Evolutionary conservation across 768 basidiomycete genomes (phyloP), one percentile per base, ranked within the genome.

Genomic region (Nevesoporus exiguus): DNA sequence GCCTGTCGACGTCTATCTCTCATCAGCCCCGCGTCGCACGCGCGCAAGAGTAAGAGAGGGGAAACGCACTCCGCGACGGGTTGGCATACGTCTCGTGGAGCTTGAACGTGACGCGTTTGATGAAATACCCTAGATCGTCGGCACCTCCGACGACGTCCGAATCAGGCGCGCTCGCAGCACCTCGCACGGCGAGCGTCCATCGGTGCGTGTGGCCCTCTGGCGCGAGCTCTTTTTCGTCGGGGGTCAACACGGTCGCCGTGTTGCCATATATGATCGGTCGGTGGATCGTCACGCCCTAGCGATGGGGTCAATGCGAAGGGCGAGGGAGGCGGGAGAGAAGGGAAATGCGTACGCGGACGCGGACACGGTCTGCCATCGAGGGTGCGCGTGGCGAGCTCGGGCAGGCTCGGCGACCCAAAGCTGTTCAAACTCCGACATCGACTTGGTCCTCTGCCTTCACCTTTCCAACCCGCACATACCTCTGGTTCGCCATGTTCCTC

Each of bases 241-340:
- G 73, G 0, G 83, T 86, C 56, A 99, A 70, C 51, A 93, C 83
- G 1, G 81, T 78, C 30, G 96, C 92, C 13, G 88, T 90, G 69
- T 98, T 98, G 45, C 97, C 97, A 73, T 98, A 98, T 56, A 98
- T 90, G 60, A 99, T 83, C 2, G 95, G 92, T 46, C 97, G 80
- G 67, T 84, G 84, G 48, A 98, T 90, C 59, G 82, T 88, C 39
- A 95, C 74, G 33, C 93, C 94, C 93, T 96, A 62, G 31, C 27
- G 48, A 21, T 24, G 31, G 15, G 7, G 15, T 17, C 43, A 14
- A 21, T 7, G 25, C 8, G 27, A 17, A 29, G 13, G 44, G n/a
- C 4, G 31, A 5, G 29, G 24, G 15, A 0, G 15, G 21, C 3
- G 15, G 22, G 3, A 7, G 29, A 14, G 3, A 24, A 15, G 9